These are phyloP conservation scores for Penicillium expansum DNA, from an alignment of 2,329 filamentous ascomycete species.

Conservation along the genomic window DNA sequence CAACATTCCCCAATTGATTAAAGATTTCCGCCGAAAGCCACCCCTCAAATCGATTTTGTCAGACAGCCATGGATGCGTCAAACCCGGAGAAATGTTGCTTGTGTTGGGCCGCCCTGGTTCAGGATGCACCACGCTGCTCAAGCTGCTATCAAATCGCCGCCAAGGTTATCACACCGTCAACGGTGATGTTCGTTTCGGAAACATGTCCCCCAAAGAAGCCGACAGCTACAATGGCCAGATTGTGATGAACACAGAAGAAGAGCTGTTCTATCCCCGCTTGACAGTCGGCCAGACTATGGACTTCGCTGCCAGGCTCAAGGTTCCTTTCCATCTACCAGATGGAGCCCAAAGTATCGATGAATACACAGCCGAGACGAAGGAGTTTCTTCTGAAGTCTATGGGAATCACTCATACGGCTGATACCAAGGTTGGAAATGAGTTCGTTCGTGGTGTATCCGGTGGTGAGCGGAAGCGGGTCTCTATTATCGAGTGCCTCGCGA, in stretches of 20 bases:
- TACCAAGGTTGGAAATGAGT: slow-evolving; percentile 13
- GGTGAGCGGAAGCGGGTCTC: slow-evolving; percentile 15
- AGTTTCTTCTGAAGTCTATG: slow-evolving; percentile 14
- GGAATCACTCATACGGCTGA: slow-evolving; percentile 7
- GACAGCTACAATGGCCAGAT: slow-evolving; percentile 56
- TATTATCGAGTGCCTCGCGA: slow-evolving; percentile 11
- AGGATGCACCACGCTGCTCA: slow-evolving; percentile 69
- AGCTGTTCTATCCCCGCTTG: slow-evolving; percentile 50
- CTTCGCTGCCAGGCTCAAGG: slow-evolving; percentile 63
- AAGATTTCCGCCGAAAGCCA: slow-evolving; percentile 7
- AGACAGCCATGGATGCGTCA: slow-evolving; percentile 63
- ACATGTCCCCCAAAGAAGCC: slow-evolving; percentile 41
- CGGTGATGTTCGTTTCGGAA: slow-evolving; percentile 58
- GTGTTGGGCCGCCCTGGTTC: slow-evolving; percentile 66
- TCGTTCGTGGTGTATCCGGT: slow-evolving; percentile 14
- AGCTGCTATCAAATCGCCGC: slow-evolving; percentile 63
- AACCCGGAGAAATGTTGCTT: slow-evolving; percentile 70
- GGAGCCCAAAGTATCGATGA: slow-evolving; percentile 59
- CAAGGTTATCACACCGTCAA: slow-evolving; percentile 56
- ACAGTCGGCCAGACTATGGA: slow-evolving; percentile 53
- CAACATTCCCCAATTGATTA: slow-evolving; percentile 8
- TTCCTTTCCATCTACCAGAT: slow-evolving; percentile 65
- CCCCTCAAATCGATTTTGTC: slow-evolving; percentile 55
- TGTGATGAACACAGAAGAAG: slow-evolving; percentile 54
- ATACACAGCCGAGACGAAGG: slow-evolving; percentile 14